Evolutionary conservation across 1,284 basidiomycete species (phyloP), one percentile per base, ranked within the genome.

Genomic region (Ganoderma resinaceum): DNA sequence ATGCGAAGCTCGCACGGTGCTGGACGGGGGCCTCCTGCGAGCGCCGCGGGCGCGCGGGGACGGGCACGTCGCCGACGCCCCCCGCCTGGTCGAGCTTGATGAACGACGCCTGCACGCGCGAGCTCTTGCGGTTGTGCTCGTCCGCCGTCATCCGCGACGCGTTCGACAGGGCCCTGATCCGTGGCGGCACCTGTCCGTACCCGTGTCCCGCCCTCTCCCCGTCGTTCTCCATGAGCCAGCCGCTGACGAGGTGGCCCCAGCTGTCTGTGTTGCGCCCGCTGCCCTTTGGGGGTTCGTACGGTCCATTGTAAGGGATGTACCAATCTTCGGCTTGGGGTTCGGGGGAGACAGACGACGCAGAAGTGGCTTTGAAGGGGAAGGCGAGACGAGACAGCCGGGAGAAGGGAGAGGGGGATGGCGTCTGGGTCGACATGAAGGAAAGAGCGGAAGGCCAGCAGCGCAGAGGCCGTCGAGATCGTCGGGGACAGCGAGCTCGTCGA

Each of bases 301-400:
- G 87, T 1, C 88, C 88, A 71, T 85, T 87, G 81, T 90, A 89
- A 0, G 88, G 88, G 66, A 87, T 88, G 77, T 88, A 89, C 87
- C 87, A 89, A 65, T 88, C 84, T 31, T 87, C 85, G 52, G 65
- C 23, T 60, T 71, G 63, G 33, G 70, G 66, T 20, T 68, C 71
- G 49, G 70, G 68, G 42, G 73, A 61, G 65, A 68, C 65, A 5
- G 77, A 73, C 29, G 76, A 72, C 46, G 75, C 62, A 29, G 72
- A 67, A 60, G 66, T 63, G 38, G 72, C 62, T 64, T 63, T 78
- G 72, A 72, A 76, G 64, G 66, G 73, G 62, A 66, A 72, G 49
- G 71, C 73, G 63, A 79, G 67, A 52, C 78, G 80, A 61, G 80
- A 78, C 46, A 82, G 77, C 40, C 82, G 81, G 66, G 81, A 78